These are phyloP conservation scores for Eucalyptus sp. DNA, from an alignment of 345 rosid genomes.

Conservation along the genomic window DNA sequence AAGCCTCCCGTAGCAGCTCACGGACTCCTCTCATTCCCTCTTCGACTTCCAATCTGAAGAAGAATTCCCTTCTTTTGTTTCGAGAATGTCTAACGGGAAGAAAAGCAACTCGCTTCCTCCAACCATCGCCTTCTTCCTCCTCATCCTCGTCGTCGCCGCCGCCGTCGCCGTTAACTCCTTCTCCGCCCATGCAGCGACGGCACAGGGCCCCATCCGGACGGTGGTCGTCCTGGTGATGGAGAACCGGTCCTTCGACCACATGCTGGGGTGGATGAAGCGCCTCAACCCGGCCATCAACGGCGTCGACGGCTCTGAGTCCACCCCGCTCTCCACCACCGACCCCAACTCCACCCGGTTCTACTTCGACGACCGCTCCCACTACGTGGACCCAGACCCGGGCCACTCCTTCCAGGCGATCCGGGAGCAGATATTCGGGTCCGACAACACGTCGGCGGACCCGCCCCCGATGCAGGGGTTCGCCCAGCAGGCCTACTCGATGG, in stretches of 20 bases:
- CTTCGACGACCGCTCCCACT: conserved; percentile 45
- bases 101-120: neutral
- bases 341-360: conserved; percentile 28
- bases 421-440: conserved; percentile 81
- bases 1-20: neutral
- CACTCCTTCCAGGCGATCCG: conserved; percentile 92
- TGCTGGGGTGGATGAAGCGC: conserved; percentile 98
- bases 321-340: conserved; percentile 32
- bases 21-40: neutral
- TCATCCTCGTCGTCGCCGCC: neutral
- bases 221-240: conserved; percentile 88
- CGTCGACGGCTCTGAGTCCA: conserved; percentile 62
- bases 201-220: conserved; percentile 40
- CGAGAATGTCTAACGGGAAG: neutral
- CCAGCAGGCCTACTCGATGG: conserved; percentile 67
- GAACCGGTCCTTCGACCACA: conserved; percentile 91
- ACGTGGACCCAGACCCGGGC: conserved; percentile 94
- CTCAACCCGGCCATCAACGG: conserved; percentile 85
- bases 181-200: neutral
- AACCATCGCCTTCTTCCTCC: neutral
- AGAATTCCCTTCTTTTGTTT: neutral
- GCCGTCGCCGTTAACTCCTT: neutral
- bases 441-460: conserved; percentile 41
- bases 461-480: conserved; percentile 90
- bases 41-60: neutral